A percentile compares a stretch with the other conserved stretches of the same genome.
Conservation (phyloP, 1,284 basidiomycete genomes). For the Sanghuangporus sanghuang region DNA sequence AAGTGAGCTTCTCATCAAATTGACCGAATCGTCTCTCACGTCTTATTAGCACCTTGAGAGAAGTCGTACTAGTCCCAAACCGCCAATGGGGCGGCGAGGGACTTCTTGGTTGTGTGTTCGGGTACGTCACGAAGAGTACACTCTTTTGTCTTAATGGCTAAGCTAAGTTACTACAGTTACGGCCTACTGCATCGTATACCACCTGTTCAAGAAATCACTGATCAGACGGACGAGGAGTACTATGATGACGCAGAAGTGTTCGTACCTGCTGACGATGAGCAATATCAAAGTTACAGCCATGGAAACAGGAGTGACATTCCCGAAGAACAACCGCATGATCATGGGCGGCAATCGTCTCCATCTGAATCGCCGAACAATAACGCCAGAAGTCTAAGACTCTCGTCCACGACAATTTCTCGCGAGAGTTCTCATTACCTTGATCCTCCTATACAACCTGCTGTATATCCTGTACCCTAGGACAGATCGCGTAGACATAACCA, state of each 20-base stretch:
- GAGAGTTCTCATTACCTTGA: constrained; percentile 15
- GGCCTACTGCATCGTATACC: constrained; percentile 91
- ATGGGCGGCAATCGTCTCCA: not conserved
- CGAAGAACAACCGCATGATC: not conserved
- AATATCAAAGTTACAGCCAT: constrained; percentile 6
- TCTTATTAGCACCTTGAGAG: constrained; percentile 69
- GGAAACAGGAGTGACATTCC: not conserved
- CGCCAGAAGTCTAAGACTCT: not conserved
- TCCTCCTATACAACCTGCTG: constrained; percentile 9
- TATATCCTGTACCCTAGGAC: not conserved
- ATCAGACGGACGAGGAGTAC: constrained; percentile 3
- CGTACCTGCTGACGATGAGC: constrained; percentile 17
- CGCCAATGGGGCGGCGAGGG: constrained; percentile 96
- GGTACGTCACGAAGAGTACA: constrained; percentile 44
- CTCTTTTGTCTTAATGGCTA: constrained; percentile 12
- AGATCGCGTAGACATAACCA: not conserved
- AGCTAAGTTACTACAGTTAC: constrained; percentile 39
- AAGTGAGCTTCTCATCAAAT: constrained; percentile 59
- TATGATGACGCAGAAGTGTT: constrained; percentile 16
- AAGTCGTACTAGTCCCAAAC: constrained; percentile 91
- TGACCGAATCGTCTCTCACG: constrained; percentile 20
- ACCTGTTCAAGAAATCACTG: constrained; percentile 18
- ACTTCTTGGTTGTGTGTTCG: constrained; percentile 89
- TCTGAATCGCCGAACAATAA: not conserved
- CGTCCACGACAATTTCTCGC: not conserved